phyloP scores from a whole-genome alignment of 108 stramenopile genomes.

The Skeletonema tropicum region DNA sequence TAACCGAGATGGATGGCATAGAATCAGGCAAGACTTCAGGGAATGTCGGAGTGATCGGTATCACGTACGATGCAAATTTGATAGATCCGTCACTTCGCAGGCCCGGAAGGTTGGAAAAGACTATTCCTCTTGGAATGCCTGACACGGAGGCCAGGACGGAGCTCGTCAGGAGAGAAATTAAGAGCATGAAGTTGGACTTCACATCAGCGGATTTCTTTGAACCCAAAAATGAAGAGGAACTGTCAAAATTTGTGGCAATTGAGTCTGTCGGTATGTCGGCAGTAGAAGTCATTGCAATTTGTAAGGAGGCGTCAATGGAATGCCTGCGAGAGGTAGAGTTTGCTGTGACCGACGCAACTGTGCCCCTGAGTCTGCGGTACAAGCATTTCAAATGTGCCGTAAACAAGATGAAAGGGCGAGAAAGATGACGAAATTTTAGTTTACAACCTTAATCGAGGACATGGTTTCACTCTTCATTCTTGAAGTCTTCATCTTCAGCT shows the following conservation, averaged over 20 bases:
- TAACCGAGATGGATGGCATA: constrained; percentile 86
- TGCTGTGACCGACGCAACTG: not conserved
- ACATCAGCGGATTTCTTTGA: constrained; percentile 29
- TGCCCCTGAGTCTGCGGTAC: constrained; percentile 16
- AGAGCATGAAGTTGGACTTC: constrained; percentile 40
- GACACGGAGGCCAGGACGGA: constrained; percentile 58
- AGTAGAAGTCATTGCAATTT: constrained; percentile 65
- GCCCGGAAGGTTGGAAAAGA: constrained; percentile 75
- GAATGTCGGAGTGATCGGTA: constrained; percentile 75
- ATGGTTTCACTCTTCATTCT: not conserved
- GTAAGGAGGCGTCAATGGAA: constrained; percentile 65
- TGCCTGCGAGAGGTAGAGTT: constrained; percentile 41
- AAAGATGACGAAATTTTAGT: not conserved
- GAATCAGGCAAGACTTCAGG: constrained; percentile 28
- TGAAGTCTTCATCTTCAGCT: too few species aligned
- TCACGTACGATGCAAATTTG: constrained; percentile 62
- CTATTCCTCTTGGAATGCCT: constrained; percentile 54
- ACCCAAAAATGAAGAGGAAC: constrained; percentile 39
- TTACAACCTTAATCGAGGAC: not conserved
- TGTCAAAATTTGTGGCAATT: constrained; percentile 48
- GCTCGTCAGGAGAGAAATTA: constrained; percentile 49
- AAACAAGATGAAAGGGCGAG: constrained; percentile 35
- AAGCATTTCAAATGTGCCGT: constrained; percentile 35
- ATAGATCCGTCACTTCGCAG: constrained; percentile 84
- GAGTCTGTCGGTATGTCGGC: constrained; percentile 68